These are phyloP conservation scores for Tylopilus plumbeoviolaceoides DNA, from an alignment of 768 basidiomycete species.

Conservation along the genomic window DNA sequence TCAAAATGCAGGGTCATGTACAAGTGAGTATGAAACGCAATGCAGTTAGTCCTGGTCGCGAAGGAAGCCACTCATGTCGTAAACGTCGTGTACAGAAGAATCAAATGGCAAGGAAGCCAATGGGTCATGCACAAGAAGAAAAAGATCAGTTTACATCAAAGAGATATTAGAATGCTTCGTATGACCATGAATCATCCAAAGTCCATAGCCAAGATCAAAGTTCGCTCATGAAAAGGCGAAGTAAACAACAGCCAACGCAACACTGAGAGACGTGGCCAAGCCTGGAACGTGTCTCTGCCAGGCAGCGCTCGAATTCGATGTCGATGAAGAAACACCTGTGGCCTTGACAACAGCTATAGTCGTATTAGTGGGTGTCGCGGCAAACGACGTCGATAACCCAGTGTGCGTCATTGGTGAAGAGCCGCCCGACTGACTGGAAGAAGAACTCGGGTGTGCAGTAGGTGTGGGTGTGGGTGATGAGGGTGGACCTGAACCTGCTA, in stretches of 20 bases:
- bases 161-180: conserved; percentile 5
- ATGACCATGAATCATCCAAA: conserved; percentile 7
- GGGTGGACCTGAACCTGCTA: not conserved
- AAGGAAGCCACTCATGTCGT: conserved; percentile 13
- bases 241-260: conserved; percentile 15
- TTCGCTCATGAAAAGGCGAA: conserved; percentile 18
- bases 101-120: not conserved
- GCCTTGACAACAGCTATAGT: conserved; percentile 4
- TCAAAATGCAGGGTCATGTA: conserved; percentile 22
- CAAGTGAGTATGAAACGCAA: conserved; percentile 19
- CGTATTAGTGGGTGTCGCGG: not conserved
- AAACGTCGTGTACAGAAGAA: conserved; percentile 15
- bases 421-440: not conserved
- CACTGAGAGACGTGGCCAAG: conserved; percentile 11
- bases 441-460: not conserved
- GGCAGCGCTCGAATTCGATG: conserved; percentile 22
- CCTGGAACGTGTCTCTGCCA: conserved; percentile 21
- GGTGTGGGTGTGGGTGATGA: not conserved
- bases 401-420: not conserved
- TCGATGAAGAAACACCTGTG: conserved; percentile 1
- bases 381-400: not conserved
- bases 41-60: conserved; percentile 9
- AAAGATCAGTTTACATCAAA: conserved; percentile 7
- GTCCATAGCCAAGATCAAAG: conserved; percentile 7
- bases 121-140: conserved; percentile 17